phyloP scores from a whole-genome alignment of 805 yeast species.

The Metschnikowia koreensis region DNA sequence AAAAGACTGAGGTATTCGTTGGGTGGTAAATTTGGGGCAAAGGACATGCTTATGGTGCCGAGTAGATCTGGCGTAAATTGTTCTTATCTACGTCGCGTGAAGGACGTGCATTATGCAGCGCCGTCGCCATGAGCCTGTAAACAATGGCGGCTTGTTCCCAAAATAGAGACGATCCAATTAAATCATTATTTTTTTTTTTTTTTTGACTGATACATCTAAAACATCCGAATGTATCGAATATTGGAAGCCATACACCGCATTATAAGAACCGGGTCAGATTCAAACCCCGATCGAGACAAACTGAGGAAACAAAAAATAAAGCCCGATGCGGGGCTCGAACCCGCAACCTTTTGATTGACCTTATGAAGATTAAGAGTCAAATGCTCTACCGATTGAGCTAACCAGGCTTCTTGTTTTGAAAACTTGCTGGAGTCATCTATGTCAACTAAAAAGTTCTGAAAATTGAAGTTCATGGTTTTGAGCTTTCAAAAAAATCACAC shows the following conservation, averaged over 20 bases:
- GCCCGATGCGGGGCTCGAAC: constrained; percentile 36
- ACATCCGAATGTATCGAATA: too few relatives aligned
- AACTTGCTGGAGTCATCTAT: neutral
- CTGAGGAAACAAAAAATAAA: constrained; percentile 4
- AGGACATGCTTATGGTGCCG: constrained; percentile 1
- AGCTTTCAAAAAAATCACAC: too few relatives aligned
- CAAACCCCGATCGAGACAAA: too few relatives aligned
- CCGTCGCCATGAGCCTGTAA: neutral
- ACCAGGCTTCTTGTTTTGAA: constrained; percentile 21
- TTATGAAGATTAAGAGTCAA: constrained; percentile 28
- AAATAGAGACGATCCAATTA: neutral
- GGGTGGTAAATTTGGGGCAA: constrained; percentile 14
- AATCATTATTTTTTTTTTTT: too few relatives aligned
- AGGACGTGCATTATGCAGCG: neutral
- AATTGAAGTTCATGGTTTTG: too few relatives aligned
- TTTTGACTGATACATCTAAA: too few relatives aligned
- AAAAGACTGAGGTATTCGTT: constrained; percentile 21
- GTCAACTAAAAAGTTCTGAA: neutral
- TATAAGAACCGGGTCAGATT: too few relatives aligned
- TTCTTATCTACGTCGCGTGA: neutral
- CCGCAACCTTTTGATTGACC: constrained; percentile 35
- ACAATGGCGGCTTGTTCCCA: neutral
- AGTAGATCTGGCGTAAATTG: neutral
- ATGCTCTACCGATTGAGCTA: constrained; percentile 37
- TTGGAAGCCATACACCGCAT: too few relatives aligned